These are phyloP conservation scores for Venturia aucupariae DNA, from an alignment of 2,329 filamentous ascomycete genomes.

Conservation along the genomic window DNA sequence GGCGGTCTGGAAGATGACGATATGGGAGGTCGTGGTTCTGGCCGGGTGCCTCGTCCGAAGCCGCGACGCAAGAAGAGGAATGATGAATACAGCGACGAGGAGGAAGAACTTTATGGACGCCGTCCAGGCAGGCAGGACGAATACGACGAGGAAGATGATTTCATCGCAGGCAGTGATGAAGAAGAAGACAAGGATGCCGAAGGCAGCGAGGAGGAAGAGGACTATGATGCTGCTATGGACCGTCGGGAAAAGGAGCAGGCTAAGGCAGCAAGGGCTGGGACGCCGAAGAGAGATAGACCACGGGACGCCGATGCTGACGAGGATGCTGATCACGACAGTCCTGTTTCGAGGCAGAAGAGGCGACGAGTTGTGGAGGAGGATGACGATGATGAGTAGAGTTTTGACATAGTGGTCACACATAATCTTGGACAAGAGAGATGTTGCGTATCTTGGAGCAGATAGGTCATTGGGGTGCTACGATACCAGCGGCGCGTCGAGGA, in stretches of 20 bases:
- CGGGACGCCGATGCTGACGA: constrained; percentile 25
- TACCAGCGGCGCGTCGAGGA: not conserved
- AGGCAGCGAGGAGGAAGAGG: constrained; percentile 44
- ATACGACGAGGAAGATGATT: constrained; percentile 72
- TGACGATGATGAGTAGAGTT: constrained; percentile 13
- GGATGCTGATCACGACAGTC: constrained; percentile 25
- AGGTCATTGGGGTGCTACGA: not conserved
- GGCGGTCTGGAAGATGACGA: constrained; percentile 59
- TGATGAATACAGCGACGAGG: constrained; percentile 58
- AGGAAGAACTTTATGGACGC: constrained; percentile 49
- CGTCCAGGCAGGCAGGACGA: constrained; percentile 58
- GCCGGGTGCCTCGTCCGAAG: constrained; percentile 27
- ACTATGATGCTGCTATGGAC: constrained; percentile 18
- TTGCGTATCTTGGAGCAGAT: not conserved
- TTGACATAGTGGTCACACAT: not conserved
- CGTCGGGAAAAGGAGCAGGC: constrained; percentile 10
- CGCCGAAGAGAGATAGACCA: constrained; percentile 11
- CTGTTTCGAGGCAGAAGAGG: constrained; percentile 18
- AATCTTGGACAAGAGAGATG: not conserved
- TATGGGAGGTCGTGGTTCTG: constrained; percentile 20
- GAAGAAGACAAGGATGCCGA: constrained; percentile 50
- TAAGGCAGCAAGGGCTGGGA: constrained; percentile 1
- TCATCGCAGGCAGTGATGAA: constrained; percentile 66
- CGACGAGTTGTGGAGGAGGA: constrained; percentile 13
- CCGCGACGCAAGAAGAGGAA: constrained; percentile 20